phyloP scores from a whole-genome alignment of 1,284 basidiomycete genomes.

The Moniliophthora roreri region DNA sequence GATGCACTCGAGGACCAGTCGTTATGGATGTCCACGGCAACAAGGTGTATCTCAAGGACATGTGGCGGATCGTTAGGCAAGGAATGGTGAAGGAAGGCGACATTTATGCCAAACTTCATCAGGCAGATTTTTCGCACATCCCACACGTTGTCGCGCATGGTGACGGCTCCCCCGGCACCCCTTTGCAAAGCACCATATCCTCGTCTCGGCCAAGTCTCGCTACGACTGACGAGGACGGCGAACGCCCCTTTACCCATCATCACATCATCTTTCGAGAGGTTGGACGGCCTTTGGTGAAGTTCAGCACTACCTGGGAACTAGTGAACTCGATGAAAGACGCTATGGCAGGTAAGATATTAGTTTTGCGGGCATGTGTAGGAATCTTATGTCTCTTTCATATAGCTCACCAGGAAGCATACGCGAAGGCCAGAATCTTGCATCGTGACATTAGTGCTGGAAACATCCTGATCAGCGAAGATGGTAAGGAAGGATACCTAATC shows the following conservation, averaged over 20 bases:
- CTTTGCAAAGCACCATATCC: no score
- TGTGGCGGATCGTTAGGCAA: no score
- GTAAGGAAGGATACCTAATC: neutral
- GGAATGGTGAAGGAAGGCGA: no score
- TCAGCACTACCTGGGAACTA: conserved; percentile 3
- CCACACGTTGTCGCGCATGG: no score
- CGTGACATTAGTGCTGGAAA: conserved; percentile 10
- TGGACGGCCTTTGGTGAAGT: conserved; percentile 3
- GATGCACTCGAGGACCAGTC: no score
- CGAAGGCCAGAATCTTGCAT: conserved; percentile 4
- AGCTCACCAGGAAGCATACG: conserved; percentile 6
- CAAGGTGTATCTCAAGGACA: no score
- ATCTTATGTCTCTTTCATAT: neutral
- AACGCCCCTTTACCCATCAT: conserved; percentile 6
- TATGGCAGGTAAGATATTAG: conserved; percentile 7
- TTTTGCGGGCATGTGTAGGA: neutral
- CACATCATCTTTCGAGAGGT: conserved; percentile 12
- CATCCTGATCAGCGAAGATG: conserved; percentile 3
- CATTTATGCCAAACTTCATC: no score
- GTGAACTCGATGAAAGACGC: conserved; percentile 8
- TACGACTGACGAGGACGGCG: no score
- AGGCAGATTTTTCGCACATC: no score
- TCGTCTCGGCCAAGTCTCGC: no score
- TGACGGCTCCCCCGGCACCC: no score
- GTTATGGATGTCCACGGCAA: no score